These are phyloP conservation scores for Catharanthus roseus DNA, from an alignment of 257 asterid genomes.

Conservation along the genomic window DNA sequence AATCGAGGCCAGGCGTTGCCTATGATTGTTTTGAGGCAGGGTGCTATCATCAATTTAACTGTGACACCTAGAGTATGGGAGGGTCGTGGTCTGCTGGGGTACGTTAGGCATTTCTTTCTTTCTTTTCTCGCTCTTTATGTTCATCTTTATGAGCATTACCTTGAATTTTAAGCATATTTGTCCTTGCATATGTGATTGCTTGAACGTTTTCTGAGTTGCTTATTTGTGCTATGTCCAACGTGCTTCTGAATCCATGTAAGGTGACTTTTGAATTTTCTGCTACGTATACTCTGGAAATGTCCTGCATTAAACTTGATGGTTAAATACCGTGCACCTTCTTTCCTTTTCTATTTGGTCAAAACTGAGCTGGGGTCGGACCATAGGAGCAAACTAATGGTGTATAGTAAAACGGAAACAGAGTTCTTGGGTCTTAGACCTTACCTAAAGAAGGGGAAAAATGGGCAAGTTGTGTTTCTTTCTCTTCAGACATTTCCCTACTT, in stretches of 20 bases:
- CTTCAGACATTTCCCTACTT: neutral
- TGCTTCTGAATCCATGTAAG: neutral
- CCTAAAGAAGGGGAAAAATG: too few relatives aligned
- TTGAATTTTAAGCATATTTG: neutral
- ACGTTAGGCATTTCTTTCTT: constrained; percentile 15
- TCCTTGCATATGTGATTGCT: too few relatives aligned
- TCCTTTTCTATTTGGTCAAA: neutral
- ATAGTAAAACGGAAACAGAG: too few relatives aligned
- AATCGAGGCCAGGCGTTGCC: constrained; percentile 53
- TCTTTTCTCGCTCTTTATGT: neutral
- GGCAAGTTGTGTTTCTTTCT: too few relatives aligned
- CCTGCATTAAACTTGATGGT: neutral
- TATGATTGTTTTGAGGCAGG: constrained; percentile 73
- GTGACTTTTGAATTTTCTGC: neutral
- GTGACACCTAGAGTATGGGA: constrained; percentile 86
- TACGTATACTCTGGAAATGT: neutral
- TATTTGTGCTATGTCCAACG: neutral
- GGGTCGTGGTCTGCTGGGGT: constrained; percentile 94
- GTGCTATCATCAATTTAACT: constrained; percentile 43
- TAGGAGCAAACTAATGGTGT: too few relatives aligned
- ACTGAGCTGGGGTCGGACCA: neutral
- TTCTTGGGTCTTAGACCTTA: too few relatives aligned
- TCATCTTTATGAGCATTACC: neutral
- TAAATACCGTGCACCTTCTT: neutral
- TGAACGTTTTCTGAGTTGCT: neutral